A percentile compares a stretch with the other conserved stretches of the same genome.
phyloP scores from a whole-genome alignment of 331 rosid species.

The Cucumis variabilis region DNA sequence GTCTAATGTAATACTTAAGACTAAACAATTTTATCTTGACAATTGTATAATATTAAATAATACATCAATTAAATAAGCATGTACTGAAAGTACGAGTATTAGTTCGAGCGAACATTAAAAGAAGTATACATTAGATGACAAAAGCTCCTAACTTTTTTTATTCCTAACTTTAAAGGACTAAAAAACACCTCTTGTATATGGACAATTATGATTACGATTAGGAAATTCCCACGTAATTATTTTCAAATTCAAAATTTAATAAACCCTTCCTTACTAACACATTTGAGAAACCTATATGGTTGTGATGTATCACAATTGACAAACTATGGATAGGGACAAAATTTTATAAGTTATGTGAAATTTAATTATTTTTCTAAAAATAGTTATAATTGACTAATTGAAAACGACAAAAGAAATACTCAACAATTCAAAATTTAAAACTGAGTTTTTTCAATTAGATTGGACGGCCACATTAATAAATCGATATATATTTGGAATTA shows the following conservation, averaged over 20 bases:
- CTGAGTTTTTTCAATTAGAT: background rate
- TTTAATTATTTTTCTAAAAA: background rate
- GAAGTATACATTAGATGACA: too few relatives aligned
- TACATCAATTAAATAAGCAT: too few relatives aligned
- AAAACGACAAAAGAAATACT: background rate
- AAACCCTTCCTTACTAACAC: too few relatives aligned
- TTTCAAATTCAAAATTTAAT: too few relatives aligned
- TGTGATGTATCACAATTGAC: background rate
- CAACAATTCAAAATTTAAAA: background rate
- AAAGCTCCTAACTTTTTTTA: too few relatives aligned
- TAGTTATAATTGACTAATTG: background rate
- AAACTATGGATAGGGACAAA: background rate
- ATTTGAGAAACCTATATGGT: background rate
- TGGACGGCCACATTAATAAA: background rate
- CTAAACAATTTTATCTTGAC: too few relatives aligned
- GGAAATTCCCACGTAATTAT: background rate
- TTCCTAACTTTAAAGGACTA: too few relatives aligned
- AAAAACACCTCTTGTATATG: background rate
- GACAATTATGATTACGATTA: background rate
- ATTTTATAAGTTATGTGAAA: background rate
- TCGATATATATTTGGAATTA: background rate
- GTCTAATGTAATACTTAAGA: too few relatives aligned
- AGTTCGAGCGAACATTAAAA: too few relatives aligned
- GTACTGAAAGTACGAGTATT: too few relatives aligned
- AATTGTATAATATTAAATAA: too few relatives aligned